A percentile compares a stretch with the other conserved stretches of the same genome.
phyloP scores from a whole-genome alignment of 1,139 yeast species.

The Debaryomycetaceae sp. region DNA sequence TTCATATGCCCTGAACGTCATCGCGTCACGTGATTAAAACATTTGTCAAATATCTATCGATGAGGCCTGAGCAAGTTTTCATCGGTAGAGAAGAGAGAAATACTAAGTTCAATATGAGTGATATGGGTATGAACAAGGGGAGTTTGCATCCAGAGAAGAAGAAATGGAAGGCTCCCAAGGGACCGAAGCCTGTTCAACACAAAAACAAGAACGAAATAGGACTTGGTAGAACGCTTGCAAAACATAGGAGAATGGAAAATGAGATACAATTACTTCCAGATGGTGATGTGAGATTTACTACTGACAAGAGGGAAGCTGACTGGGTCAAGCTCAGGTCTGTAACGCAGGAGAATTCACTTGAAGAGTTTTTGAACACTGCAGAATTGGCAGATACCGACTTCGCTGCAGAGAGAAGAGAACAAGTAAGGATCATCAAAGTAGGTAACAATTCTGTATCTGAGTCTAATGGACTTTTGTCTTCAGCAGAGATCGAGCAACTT shows the following conservation, averaged over 20 bases:
- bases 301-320: conserved; percentile 77
- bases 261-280: conserved; percentile 71
- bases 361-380: conserved; percentile 92
- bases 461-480: conserved; percentile 51
- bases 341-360: conserved; percentile 90
- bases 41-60: neutral
- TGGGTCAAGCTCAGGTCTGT: conserved; percentile 92
- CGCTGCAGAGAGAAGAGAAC: conserved; percentile 82
- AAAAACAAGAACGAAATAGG: conserved; percentile 84
- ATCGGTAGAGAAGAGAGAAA: neutral
- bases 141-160: conserved; percentile 47
- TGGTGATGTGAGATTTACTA: conserved; percentile 80
- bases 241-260: conserved; percentile 68
- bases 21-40: neutral
- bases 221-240: conserved; percentile 78
- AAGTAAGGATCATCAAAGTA: conserved; percentile 78
- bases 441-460: conserved; percentile 55
- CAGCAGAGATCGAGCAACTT: conserved; percentile 63
- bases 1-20: no score
- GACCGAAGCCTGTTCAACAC: conserved; percentile 85
- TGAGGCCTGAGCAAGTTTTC: neutral
- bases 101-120: conserved; percentile 11
- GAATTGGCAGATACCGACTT: conserved; percentile 95
- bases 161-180: conserved; percentile 70
- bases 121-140: conserved; percentile 30